These are phyloP conservation scores for Peronospora belbahrii DNA, from an alignment of 352 stramenopile species.

Conservation along the genomic window DNA sequence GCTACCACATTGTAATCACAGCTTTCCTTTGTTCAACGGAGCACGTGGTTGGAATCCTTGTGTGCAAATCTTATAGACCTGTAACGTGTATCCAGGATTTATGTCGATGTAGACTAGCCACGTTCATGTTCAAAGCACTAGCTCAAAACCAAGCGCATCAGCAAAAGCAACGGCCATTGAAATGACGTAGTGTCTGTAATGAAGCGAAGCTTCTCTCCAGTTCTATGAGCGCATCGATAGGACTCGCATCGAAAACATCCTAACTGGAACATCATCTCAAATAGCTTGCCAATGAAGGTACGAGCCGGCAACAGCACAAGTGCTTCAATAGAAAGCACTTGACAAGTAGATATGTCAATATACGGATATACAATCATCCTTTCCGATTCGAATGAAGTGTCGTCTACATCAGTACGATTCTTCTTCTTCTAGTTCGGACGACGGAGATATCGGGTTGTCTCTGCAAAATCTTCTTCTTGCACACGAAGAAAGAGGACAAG, in stretches of 20 bases:
- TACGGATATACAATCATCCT: too few species aligned
- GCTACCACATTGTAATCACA: too few species aligned
- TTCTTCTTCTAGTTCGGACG: constrained; percentile 6
- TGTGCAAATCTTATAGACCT: constrained; percentile 21
- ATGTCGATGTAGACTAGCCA: constrained; percentile 17
- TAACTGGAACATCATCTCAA: constrained; percentile 15
- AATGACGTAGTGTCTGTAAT: constrained; percentile 25
- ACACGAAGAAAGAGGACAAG: constrained; percentile 58
- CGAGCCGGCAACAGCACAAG: constrained; percentile 6
- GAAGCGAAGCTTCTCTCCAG: constrained; percentile 19
- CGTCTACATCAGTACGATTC: too few species aligned
- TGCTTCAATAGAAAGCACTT: too few species aligned
- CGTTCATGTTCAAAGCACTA: constrained; percentile 15
- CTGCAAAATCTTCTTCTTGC: constrained; percentile 48
- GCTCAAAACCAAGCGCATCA: constrained; percentile 21
- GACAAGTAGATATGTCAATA: too few species aligned
- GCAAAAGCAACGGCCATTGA: constrained; percentile 13
- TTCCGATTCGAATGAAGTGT: too few species aligned
- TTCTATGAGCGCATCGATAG: constrained; percentile 19
- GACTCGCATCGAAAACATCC: constrained; percentile 17
- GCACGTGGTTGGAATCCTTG: constrained; percentile 20
- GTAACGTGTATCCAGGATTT: constrained; percentile 17
- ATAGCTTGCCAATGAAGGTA: constrained; percentile 13
- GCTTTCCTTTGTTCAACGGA: too few species aligned
- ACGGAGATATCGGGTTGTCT: constrained; percentile 14